Evolutionary conservation across 1,139 yeast species (phyloP), one percentile per base, ranked within the genome.

Genomic region (Taiozyma onychis): DNA sequence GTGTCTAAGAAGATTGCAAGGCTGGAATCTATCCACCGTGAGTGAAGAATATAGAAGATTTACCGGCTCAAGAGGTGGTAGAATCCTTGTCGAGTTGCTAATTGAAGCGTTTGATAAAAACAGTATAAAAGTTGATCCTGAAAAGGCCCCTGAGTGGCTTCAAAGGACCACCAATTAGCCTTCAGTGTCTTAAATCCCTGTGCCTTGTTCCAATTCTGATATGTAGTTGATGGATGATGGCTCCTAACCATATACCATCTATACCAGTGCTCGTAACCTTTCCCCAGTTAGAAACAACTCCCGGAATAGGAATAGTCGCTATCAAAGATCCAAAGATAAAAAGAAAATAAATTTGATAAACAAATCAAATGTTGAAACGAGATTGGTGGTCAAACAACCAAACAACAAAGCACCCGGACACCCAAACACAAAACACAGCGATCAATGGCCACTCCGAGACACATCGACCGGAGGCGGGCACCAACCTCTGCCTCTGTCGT

Each of bases 21-120:
- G 95, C 22, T 93, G 99, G 99, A 93, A 93, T 63, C 72, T 91
- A 63, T 97, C 98, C 13, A 58, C 95, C 67, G 95, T 91, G 2
- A 82, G 91, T 52, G 99, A 93, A 64, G 99, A 93, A 65, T 93
- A 93, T 66, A 74, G 98, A 59, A 70, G 99, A 55, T 93, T 91
- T 65, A 88, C 97, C 0, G 98, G 98, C 0, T 81, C 91, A 13
- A 75, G 93, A 58, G 97, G 97, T 16, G 97, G 97, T 2, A 74
- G 98, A 54, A 89, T 90, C 44, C 74, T 89, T 61, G 97, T 93
- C 43, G 99, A 93, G 65, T 75, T 93, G 61, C 77, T 89, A 57
- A 89, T 93, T 49, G 99, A 93, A 52, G 57, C 87, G 44, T 87
- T 86, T 66, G 91, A 85, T 65, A 76, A 84, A 3, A 67, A 67